These are phyloP conservation scores for Eucalyptus pumila DNA, from an alignment of 345 rosid genomes.

Conservation along the genomic window DNA sequence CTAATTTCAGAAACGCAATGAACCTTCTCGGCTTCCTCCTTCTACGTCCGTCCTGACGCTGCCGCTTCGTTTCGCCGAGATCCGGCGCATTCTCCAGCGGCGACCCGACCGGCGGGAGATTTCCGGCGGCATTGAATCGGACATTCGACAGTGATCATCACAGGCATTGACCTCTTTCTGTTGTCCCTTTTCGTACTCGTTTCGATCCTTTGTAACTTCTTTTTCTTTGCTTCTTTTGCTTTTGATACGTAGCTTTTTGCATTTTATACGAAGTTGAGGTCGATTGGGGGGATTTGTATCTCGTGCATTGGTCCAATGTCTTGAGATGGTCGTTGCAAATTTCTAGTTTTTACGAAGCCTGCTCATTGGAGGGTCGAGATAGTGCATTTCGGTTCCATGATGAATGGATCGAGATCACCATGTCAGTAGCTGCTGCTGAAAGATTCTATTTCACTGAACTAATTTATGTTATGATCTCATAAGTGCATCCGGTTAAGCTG, in stretches of 20 bases:
- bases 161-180: not conserved
- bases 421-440: not conserved
- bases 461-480: not conserved
- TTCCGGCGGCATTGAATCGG: not conserved
- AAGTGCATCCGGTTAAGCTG: not conserved
- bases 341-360: not conserved
- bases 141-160: not conserved
- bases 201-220: not conserved
- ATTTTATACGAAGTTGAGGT: not conserved
- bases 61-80: not conserved
- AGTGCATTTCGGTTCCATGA: not conserved
- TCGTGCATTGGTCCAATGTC: not conserved
- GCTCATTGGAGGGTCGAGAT: not conserved
- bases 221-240: not conserved
- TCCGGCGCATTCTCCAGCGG: not conserved
- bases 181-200: not conserved
- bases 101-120: not conserved
- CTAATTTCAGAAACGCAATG: slow-evolving; percentile 8
- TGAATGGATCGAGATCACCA: not conserved
- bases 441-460: not conserved
- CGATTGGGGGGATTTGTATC: not conserved
- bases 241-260: not conserved
- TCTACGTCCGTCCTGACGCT: not conserved
- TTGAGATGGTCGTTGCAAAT: not conserved
- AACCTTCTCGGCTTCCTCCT: not conserved